Evolutionary conservation across 345 rosid genomes (phyloP).

Genomic region (Passiflora organensis): DNA sequence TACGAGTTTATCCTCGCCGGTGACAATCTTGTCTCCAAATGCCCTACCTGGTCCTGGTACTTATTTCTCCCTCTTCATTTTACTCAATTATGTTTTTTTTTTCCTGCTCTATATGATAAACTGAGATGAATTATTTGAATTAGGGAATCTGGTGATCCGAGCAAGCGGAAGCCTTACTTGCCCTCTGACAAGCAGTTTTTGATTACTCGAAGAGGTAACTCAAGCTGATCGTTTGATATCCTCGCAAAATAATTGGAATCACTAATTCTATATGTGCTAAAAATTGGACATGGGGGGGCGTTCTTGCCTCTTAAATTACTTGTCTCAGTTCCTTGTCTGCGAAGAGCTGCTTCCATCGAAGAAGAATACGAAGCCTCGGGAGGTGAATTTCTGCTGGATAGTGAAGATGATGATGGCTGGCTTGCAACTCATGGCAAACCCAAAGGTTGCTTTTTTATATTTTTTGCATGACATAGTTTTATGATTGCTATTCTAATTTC

Average conservation of each 20-base stretch:
- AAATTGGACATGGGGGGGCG: no score
- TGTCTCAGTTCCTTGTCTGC: slow-evolving; percentile 74
- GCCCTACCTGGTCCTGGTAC: slow-evolving; percentile 99
- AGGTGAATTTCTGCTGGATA: slow-evolving; percentile 87
- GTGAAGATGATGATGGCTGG: slow-evolving; percentile 98
- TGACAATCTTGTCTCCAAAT: slow-evolving; percentile 93
- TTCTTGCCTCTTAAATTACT: no score
- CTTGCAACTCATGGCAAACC: slow-evolving; percentile 97
- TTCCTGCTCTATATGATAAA: neutral
- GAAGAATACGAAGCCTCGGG: slow-evolving; percentile 96
- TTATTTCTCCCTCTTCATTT: neutral
- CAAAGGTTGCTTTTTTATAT: slow-evolving; percentile 54
- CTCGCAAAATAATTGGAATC: no score
- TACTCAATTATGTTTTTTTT: neutral
- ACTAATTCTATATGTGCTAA: no score
- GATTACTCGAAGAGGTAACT: slow-evolving; percentile 87
- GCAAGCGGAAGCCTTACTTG: slow-evolving; percentile 81
- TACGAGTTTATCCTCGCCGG: slow-evolving; percentile 86
- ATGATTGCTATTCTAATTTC: no score
- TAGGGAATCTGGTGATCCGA: slow-evolving; percentile 97
- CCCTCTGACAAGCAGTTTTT: slow-evolving; percentile 86
- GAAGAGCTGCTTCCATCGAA: slow-evolving; percentile 86
- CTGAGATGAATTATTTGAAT: neutral
- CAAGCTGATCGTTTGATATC: no score
- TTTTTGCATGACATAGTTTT: no score